phyloP scores from a whole-genome alignment of 352 stramenopile species.

The Globisporangium takayamanum region DNA sequence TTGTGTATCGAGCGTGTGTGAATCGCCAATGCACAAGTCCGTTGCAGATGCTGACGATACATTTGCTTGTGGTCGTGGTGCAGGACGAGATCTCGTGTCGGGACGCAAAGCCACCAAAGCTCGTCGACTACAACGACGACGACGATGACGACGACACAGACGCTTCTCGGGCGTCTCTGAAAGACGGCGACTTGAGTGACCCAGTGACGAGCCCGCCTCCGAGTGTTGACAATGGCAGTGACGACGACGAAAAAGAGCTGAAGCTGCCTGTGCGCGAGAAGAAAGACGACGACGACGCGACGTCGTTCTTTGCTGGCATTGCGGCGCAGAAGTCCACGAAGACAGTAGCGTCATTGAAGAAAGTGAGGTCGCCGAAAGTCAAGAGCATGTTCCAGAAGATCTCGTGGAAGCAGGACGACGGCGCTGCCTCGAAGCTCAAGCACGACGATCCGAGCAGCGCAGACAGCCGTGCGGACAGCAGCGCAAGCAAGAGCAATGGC shows the following conservation, averaged over 20 bases:
- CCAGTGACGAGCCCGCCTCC: constrained; percentile 11
- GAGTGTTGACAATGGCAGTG: neutral
- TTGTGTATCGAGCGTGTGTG: neutral
- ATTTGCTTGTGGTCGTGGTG: constrained; percentile 5
- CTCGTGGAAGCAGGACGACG: constrained; percentile 43
- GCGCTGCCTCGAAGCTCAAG: constrained; percentile 16
- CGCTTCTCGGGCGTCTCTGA: constrained; percentile 21
- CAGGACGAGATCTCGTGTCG: constrained; percentile 42
- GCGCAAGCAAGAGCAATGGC: neutral
- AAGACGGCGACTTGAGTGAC: constrained; percentile 28
- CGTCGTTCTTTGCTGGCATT: constrained; percentile 44
- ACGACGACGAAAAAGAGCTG: constrained; percentile 30
- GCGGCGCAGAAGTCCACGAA: constrained; percentile 37
- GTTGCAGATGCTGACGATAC: neutral
- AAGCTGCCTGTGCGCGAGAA: constrained; percentile 55
- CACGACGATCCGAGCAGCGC: constrained; percentile 8
- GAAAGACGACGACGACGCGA: constrained; percentile 42
- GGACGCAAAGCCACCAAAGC: constrained; percentile 37
- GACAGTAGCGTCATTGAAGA: constrained; percentile 14
- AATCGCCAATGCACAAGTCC: neutral
- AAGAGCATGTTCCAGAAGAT: constrained; percentile 82
- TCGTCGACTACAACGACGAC: constrained; percentile 70
- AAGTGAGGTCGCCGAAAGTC: constrained; percentile 42
- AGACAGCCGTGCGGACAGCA: constrained; percentile 9
- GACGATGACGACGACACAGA: constrained; percentile 59